Evolutionary conservation across 176 grass and related monocot genomes (phyloP), one percentile per base, ranked within the genome.

Genomic region (Carex cristatella): DNA sequence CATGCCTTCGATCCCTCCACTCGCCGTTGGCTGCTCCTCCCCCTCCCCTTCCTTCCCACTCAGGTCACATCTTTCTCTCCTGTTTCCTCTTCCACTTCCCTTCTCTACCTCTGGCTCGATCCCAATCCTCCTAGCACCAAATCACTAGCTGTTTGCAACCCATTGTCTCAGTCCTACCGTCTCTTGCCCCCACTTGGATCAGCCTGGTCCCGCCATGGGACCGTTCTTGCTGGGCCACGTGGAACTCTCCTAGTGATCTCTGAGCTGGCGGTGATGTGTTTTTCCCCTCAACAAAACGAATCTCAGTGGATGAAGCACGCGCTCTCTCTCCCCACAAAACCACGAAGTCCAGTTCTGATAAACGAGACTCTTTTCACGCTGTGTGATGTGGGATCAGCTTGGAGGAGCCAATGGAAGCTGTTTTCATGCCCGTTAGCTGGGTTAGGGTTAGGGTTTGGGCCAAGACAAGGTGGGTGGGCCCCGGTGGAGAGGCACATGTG

Each of bases 361-460:
- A 78, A 88, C 1, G 93, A 72, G 4, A 90, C 91, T 80, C 85
- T 99, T 49, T 96, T 96, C 84, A 92, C 97, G 5, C 91, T 99
- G 3, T 96, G 93, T 81, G 97, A 99, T 62, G 93, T 99, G 1
- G 97, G 97, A 74, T 90, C 91, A 0, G 91, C 97, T 10, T 99
- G 97, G 97, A 90, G 97, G 60, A 99, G 86, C 91, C 97, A 95
- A 86, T 99, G 97, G 97, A 95, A 94, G 79, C 91, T 99, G 77
- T 99, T 94, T 87, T 95, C 93, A 69, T 99, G 97, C 90, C 88
- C 88, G 48, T 90, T 99, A 1, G 15, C 79, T 68, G 83, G 12
- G 62, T 86, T 95, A 74, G 89, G 74, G 48, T 78, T 95, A 84
- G 85, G 72, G 44, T 68, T 68, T 19, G 85, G 74, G 42, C 77